phyloP scores from a whole-genome alignment of 192 early-diverging fungal genomes.

The Linnemannia exigua region DNA sequence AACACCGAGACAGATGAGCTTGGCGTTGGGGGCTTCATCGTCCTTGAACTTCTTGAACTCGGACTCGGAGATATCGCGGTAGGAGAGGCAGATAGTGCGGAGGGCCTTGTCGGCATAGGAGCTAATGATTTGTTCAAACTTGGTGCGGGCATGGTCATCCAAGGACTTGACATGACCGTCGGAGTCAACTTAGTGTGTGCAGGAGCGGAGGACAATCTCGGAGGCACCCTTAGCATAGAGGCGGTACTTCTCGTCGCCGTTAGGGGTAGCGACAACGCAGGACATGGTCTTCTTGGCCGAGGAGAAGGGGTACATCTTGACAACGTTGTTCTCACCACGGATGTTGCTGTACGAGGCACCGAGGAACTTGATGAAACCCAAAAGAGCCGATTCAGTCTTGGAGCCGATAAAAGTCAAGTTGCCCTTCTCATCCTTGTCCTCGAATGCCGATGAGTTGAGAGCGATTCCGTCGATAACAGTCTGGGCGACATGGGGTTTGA shows the following conservation, averaged over 20 bases:
- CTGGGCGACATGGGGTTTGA: constrained; percentile 60
- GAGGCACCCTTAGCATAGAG: constrained; percentile 85
- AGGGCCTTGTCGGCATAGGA: constrained; percentile 76
- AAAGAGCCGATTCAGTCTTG: constrained; percentile 86
- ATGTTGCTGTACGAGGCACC: constrained; percentile 73
- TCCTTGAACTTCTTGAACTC: constrained; percentile 68
- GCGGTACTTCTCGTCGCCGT: constrained; percentile 60
- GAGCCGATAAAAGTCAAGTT: constrained; percentile 77
- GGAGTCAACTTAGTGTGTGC: constrained; percentile 71
- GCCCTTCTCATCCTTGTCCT: constrained; percentile 75
- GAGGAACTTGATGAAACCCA: constrained; percentile 74
- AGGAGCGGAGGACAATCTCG: constrained; percentile 79
- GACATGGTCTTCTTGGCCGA: constrained; percentile 94
- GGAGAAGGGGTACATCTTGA: constrained; percentile 89
- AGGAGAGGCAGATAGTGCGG: constrained; percentile 81
- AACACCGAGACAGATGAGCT: constrained; percentile 77
- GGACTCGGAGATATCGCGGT: constrained; percentile 65
- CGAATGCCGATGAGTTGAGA: constrained; percentile 84
- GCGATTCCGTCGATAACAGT: constrained; percentile 71
- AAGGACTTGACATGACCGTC: constrained; percentile 65
- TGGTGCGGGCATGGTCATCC: constrained; percentile 55
- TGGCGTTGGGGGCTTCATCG: constrained; percentile 64
- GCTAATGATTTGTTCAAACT: constrained; percentile 67
- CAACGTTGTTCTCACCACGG: constrained; percentile 64
- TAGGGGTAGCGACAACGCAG: constrained; percentile 66